Conservation (phyloP, 768 basidiomycete species). For the Strobilomyces confusus region DNA sequence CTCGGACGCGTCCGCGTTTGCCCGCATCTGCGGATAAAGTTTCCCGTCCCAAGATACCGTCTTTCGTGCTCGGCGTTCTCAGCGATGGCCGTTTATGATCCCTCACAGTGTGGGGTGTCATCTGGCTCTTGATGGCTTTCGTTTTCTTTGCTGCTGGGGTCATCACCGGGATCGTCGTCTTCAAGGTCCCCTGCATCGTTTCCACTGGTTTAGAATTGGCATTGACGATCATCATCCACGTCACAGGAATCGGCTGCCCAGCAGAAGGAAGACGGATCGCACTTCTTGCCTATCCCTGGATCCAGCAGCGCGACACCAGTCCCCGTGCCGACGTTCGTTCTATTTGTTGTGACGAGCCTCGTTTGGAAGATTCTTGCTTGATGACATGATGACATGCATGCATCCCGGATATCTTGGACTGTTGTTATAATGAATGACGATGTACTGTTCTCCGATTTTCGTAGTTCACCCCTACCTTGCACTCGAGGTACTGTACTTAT, state of each 20-base stretch:
- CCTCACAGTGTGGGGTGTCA: conserved; percentile 74
- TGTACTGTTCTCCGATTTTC: conserved; percentile 2
- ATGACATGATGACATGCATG: neutral
- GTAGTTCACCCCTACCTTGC: neutral
- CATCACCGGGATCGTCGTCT: conserved; percentile 72
- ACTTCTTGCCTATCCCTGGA: conserved; percentile 62
- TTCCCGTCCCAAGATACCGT: conserved; percentile 75
- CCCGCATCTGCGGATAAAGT: conserved; percentile 80
- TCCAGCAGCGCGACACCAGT: conserved; percentile 35
- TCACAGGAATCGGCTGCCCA: conserved; percentile 54
- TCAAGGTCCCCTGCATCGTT: conserved; percentile 56
- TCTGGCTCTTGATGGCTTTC: conserved; percentile 79
- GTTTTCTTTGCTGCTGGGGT: conserved; percentile 72
- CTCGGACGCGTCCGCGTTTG: conserved; percentile 86
- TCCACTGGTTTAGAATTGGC: too few species aligned
- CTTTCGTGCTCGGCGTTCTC: neutral
- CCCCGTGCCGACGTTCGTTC: conserved; percentile 19
- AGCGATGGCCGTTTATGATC: conserved; percentile 1
- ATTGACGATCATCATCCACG: neutral
- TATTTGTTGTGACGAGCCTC: conserved; percentile 18
- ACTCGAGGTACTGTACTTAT: too few species aligned
- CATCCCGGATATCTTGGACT: neutral
- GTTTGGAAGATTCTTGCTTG: conserved; percentile 24
- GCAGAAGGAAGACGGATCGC: conserved; percentile 45
- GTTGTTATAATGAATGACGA: too few species aligned